Evolutionary conservation across 2,329 filamentous ascomycete genomes (phyloP).

Genomic region (Endoconidiophora laricicola): DNA sequence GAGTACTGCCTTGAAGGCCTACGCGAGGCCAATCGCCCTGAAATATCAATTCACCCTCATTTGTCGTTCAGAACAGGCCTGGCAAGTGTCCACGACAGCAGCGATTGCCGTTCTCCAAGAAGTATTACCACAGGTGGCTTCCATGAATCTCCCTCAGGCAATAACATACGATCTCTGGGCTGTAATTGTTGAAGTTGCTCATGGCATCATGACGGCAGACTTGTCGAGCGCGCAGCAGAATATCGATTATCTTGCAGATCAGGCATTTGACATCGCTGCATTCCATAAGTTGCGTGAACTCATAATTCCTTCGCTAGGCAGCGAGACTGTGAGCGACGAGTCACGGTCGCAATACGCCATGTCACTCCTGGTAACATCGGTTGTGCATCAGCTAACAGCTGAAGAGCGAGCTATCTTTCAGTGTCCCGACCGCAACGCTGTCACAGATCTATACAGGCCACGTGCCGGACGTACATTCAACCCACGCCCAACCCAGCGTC

Average conservation of each 20-base stretch:
- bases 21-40: conserved; percentile 52
- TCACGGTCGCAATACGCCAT: conserved; percentile 54
- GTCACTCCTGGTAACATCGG: conserved; percentile 64
- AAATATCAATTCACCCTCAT: conserved; percentile 67
- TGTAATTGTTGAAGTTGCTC: conserved; percentile 44
- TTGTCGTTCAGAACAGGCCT: conserved; percentile 55
- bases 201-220: conserved; percentile 44
- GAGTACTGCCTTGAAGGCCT: conserved; percentile 43
- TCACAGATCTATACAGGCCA: conserved; percentile 35
- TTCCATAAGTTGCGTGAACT: conserved; percentile 54
- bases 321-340: conserved; percentile 44
- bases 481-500: conserved; percentile 45
- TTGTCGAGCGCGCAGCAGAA: no score
- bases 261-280: conserved; percentile 63
- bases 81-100: conserved; percentile 63
- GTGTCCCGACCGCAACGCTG: neutral
- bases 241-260: conserved; percentile 34
- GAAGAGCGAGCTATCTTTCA: conserved; percentile 33
- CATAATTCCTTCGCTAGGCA: conserved; percentile 58
- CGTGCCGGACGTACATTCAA: conserved; percentile 59
- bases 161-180: conserved; percentile 50
- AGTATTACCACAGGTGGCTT: conserved; percentile 35
- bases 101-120: conserved; percentile 50
- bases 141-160: conserved; percentile 25
- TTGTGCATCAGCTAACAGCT: conserved; percentile 43